phyloP scores from a whole-genome alignment of 2,329 filamentous ascomycete genomes.

The Cytospora chrysosperma region DNA sequence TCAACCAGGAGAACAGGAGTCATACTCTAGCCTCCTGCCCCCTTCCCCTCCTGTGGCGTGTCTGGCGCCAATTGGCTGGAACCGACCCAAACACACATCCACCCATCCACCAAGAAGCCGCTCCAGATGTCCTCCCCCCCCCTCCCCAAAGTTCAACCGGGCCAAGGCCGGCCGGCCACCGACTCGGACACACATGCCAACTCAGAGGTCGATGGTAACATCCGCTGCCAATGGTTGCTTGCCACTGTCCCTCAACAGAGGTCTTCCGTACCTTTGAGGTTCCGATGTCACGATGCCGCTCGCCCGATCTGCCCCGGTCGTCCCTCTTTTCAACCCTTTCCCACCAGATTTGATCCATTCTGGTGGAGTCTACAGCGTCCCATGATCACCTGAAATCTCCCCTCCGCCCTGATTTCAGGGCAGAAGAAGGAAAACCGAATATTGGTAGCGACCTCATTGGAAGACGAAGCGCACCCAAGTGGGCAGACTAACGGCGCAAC shows the following conservation, averaged over 20 bases:
- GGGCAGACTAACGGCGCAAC: slow-evolving; percentile 3
- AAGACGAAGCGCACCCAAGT: slow-evolving; percentile 1
- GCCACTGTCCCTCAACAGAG: slow-evolving; percentile 1
- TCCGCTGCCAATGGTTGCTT: slow-evolving; percentile 11
- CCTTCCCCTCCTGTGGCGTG: slow-evolving; percentile 12
- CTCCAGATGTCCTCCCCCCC: neutral
- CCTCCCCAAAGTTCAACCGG: slow-evolving; percentile 3
- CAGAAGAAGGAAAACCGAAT: slow-evolving; percentile 14
- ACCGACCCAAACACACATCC: slow-evolving; percentile 4
- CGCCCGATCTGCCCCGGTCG: slow-evolving; percentile 2
- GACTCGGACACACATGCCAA: slow-evolving; percentile 19
- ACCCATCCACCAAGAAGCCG: slow-evolving; percentile 9
- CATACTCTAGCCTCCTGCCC: neutral
- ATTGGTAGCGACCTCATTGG: slow-evolving; percentile 18
- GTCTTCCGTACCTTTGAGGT: slow-evolving; percentile 8
- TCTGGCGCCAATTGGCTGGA: slow-evolving; percentile 10
- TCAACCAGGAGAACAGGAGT: neutral
- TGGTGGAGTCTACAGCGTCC: slow-evolving; percentile 17
- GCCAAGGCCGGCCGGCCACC: slow-evolving; percentile 17
- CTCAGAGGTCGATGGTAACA: slow-evolving; percentile 16
- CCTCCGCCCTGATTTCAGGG: slow-evolving; percentile 19
- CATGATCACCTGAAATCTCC: slow-evolving; percentile 18
- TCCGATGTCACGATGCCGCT: slow-evolving; percentile 10
- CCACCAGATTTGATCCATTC: slow-evolving; percentile 12
- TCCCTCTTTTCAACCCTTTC: slow-evolving; percentile 9